phyloP scores from a whole-genome alignment of 345 rosid species.

The Salix viminalis region DNA sequence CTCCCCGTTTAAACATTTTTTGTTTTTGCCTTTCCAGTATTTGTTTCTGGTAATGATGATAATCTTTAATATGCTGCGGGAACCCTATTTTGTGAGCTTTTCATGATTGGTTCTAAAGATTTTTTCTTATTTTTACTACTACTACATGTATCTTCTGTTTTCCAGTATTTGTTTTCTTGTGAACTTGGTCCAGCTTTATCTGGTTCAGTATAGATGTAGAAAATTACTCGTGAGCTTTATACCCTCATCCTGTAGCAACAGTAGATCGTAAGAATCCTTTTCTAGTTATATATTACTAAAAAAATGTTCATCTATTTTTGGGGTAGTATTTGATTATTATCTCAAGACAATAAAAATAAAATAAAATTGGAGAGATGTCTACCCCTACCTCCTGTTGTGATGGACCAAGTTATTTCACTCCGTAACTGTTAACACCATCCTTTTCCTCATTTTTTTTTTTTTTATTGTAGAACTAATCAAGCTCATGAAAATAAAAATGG shows the following conservation, averaged over 20 bases:
- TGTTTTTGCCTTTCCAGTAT: neutral
- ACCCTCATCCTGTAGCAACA: neutral
- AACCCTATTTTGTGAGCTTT: neutral
- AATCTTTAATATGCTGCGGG: neutral
- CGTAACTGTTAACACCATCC: too few species aligned
- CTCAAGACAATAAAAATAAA: too few species aligned
- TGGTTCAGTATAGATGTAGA: neutral
- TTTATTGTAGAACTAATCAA: too few species aligned
- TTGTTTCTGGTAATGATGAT: slow-evolving; percentile 2
- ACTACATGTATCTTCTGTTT: neutral
- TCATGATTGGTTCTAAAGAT: neutral
- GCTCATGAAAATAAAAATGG: too few species aligned
- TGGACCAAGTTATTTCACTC: too few species aligned
- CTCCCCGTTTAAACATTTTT: neutral
- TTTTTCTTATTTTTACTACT: neutral
- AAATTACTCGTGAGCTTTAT: neutral
- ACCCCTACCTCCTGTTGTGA: too few species aligned
- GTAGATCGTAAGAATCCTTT: neutral
- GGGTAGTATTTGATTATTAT: too few species aligned
- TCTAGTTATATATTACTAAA: neutral
- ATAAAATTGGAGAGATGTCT: too few species aligned
- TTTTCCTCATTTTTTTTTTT: too few species aligned
- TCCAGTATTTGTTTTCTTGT: neutral
- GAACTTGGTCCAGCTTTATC: neutral
- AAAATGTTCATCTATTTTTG: neutral